These are phyloP conservation scores for Phytophthora meadii DNA, from an alignment of 352 stramenopile genomes.

Conservation along the genomic window DNA sequence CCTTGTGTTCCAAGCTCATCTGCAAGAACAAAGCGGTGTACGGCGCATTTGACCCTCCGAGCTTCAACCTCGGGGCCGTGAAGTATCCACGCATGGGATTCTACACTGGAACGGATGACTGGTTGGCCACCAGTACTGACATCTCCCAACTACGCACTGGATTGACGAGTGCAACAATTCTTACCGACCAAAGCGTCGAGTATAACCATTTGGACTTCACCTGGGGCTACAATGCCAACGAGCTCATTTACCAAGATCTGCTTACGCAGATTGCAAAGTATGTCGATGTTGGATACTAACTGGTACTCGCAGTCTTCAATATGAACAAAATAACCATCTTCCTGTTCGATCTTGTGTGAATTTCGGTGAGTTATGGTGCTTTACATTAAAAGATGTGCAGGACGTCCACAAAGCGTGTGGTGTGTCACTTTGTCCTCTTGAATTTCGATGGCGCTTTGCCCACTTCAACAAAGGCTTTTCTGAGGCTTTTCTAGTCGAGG, in stretches of 20 bases:
- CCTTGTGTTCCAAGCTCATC: constrained; percentile 46
- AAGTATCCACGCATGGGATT: constrained; percentile 61
- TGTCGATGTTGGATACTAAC: constrained; percentile 58
- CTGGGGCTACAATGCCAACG: constrained; percentile 65
- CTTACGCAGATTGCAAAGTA: constrained; percentile 62
- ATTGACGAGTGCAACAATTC: constrained; percentile 54
- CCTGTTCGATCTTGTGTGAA: neutral
- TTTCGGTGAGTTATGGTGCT: constrained; percentile 1
- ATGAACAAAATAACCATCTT: neutral
- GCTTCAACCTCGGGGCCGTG: constrained; percentile 51
- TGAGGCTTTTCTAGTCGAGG: constrained; percentile 9
- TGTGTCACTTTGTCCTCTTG: constrained; percentile 20
- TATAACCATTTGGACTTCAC: constrained; percentile 82
- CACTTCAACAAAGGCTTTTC: constrained; percentile 13
- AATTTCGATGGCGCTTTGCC: constrained; percentile 27
- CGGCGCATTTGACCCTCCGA: constrained; percentile 51
- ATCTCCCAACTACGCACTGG: constrained; percentile 51
- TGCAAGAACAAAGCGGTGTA: constrained; percentile 71
- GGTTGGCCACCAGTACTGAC: constrained; percentile 54
- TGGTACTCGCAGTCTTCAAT: neutral
- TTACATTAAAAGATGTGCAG: too few species aligned
- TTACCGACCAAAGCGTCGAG: constrained; percentile 52
- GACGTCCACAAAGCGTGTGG: neutral
- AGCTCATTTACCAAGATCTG: constrained; percentile 64
- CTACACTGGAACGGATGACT: constrained; percentile 59